A percentile compares a stretch with the other conserved stretches of the same genome.
Conservation (phyloP, 768 basidiomycete species). For the Rhodotorula diobovata region DNA sequence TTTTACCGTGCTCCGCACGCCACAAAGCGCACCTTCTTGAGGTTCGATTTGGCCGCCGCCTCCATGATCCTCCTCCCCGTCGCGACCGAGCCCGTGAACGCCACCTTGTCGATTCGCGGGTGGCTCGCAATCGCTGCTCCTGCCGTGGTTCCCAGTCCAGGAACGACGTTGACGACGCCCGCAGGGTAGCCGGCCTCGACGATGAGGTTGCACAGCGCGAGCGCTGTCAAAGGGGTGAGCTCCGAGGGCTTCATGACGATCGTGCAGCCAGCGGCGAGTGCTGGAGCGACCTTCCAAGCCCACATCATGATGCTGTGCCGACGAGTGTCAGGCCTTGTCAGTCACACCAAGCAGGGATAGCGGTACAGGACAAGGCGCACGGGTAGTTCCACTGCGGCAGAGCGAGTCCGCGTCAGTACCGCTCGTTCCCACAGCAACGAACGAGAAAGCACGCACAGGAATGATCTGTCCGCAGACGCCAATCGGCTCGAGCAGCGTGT, state of each 20-base stretch:
- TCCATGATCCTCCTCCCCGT: conserved; percentile 87
- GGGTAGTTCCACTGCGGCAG: background rate
- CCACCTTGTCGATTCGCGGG: conserved; percentile 64
- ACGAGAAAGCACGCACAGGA: conserved; percentile 27
- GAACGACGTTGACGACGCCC: conserved; percentile 80
- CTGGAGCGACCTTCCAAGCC: conserved; percentile 85
- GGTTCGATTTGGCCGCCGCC: conserved; percentile 84
- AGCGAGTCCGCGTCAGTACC: background rate
- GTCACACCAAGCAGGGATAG: conserved; percentile 6
- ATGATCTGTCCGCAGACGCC: conserved; percentile 72
- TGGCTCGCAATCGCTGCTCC: conserved; percentile 80
- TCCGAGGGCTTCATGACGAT: conserved; percentile 87
- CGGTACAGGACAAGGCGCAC: background rate
- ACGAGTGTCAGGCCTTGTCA: conserved; percentile 3
- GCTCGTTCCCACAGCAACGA: conserved; percentile 8
- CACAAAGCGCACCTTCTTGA: conserved; percentile 68
- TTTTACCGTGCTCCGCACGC: background rate
- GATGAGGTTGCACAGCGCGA: conserved; percentile 62
- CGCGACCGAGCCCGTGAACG: conserved; percentile 85
- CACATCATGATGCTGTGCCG: conserved; percentile 41
- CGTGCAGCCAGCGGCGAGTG: conserved; percentile 82
- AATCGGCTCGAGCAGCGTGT: conserved; percentile 81
- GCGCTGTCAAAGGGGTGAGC: conserved; percentile 27
- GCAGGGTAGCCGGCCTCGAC: conserved; percentile 85
- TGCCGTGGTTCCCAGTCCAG: conserved; percentile 62